Evolutionary conservation across 192 early-diverging fungal species (phyloP), one percentile per base, ranked within the genome.

Genomic region (Coemansia sp.): DNA sequence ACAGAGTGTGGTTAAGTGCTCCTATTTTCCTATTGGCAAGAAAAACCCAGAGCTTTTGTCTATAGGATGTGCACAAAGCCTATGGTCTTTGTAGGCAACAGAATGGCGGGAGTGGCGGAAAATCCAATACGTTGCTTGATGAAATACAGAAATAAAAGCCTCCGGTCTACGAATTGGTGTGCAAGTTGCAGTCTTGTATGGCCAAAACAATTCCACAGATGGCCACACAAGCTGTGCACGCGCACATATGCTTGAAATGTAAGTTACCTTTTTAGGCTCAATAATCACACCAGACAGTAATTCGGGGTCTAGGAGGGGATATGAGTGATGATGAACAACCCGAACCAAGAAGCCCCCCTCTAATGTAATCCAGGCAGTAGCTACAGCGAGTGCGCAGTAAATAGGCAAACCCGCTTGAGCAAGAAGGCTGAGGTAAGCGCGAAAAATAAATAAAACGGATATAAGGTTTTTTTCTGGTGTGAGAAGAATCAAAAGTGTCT

Each of bases 401-500:
- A 30, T 7, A 18, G 20, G 54, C 11, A 14, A 17, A 23, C 12
- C 23, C 44, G 17, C 28, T 15, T 45, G 41, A 20, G 23, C 18
- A 56, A 31, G 44, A 36, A 26, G 23, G 54, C 54, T 34, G 54
- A 45, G 54, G 21, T 39, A 56, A 56, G 44, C 54, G 28, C 0
- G 46, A 16, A 18, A 21, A 56, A 21, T 26, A 26, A 26, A 26
- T 26, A 26, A 26, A 46, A 36, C 14, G 55, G 31, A 56, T 28
- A 46, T 23, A 46, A 37, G 40, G 43, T 40, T 14, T 43, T 40
- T 55, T 55, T 43, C 53, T 55, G 53, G 53, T 55, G 53, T 43
- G 40, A 55, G 53, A 55, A 55, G 40, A 55, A 55, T 55, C 53
- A 30, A 55, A 55, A 55, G 40, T 32, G 28, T 43, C 53, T 55